Percentiles rank a stretch among this genome's conserved stretches.
phyloP scores from a whole-genome alignment of 306 rosid species.

The Sicyos edulis region DNA sequence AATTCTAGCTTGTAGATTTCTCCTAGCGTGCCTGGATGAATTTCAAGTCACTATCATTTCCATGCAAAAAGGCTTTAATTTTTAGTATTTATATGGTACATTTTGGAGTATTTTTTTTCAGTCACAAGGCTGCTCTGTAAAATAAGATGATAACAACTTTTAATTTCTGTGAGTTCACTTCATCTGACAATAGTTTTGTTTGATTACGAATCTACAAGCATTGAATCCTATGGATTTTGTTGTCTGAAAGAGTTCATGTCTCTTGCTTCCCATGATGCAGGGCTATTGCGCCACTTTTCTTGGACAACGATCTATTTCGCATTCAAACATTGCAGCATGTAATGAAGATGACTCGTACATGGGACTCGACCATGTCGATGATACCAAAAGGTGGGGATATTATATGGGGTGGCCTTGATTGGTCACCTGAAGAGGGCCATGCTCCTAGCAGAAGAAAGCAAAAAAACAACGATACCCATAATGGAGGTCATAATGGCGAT shows the following conservation, averaged over 20 bases:
- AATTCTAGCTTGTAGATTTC: not conserved
- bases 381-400: constrained; percentile 79
- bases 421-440: constrained; percentile 74
- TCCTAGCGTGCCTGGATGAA: not conserved
- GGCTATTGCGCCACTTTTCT: constrained; percentile 71
- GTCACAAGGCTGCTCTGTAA: not conserved
- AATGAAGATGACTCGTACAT: constrained; percentile 79
- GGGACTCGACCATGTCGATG: constrained; percentile 94
- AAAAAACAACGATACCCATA: constrained; percentile 26
- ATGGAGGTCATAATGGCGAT: constrained; percentile 26
- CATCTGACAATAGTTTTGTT: not conserved
- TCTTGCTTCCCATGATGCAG: constrained; percentile 29
- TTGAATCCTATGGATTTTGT: not conserved
- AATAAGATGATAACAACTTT: not conserved
- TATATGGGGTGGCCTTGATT: constrained; percentile 84
- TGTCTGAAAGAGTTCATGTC: not conserved
- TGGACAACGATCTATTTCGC: constrained; percentile 72
- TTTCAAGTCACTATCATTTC: not conserved
- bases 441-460: constrained; percentile 37
- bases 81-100: not conserved
- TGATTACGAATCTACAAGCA: not conserved
- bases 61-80: not conserved
- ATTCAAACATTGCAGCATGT: constrained; percentile 75
- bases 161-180: not conserved
- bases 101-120: not conserved